These are phyloP conservation scores for Ceratocystiopsis brevicomis DNA, from an alignment of 2,329 filamentous ascomycete species.

Conservation along the genomic window DNA sequence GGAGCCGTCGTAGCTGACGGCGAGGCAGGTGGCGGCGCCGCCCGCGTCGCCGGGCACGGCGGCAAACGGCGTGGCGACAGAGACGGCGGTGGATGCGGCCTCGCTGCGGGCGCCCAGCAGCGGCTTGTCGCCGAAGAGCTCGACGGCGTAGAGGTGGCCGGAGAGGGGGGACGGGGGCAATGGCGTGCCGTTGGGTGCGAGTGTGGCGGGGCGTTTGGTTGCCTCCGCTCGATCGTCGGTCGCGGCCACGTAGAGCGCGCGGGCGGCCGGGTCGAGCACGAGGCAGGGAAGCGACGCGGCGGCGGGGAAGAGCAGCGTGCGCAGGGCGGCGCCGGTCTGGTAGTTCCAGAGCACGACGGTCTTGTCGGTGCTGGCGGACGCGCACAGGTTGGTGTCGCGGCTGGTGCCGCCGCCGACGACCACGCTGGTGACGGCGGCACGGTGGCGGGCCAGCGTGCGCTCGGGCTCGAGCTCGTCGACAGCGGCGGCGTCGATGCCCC, in stretches of 20 bases:
- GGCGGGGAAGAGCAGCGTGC: conserved; percentile 65
- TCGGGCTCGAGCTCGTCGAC: conserved; percentile 43
- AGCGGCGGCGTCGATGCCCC: background rate
- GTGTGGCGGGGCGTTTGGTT: no score
- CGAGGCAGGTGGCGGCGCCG: conserved; percentile 48
- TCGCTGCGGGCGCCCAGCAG: conserved; percentile 35
- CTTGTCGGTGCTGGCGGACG: conserved; percentile 71
- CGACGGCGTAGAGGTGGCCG: conserved; percentile 45
- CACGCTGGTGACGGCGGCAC: conserved; percentile 50
- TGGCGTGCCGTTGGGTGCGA: no score
- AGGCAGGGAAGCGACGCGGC: conserved; percentile 43
- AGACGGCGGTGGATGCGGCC: conserved; percentile 37
- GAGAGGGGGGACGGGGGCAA: background rate
- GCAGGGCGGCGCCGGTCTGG: conserved; percentile 52
- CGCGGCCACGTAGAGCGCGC: conserved; percentile 64
- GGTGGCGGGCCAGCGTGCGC: conserved; percentile 59
- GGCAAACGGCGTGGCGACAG: conserved; percentile 33
- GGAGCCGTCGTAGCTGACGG: conserved; percentile 66
- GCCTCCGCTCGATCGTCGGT: conserved; percentile 38
- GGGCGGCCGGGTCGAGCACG: conserved; percentile 61
- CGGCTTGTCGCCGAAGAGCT: conserved; percentile 43
- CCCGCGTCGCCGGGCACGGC: conserved; percentile 38
- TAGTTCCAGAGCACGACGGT: conserved; percentile 91
- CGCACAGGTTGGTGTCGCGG: conserved; percentile 55
- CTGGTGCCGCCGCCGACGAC: conserved; percentile 46